Conservation (phyloP, 805 yeast species). For the Saccharomycopsis babjevae region DNA sequence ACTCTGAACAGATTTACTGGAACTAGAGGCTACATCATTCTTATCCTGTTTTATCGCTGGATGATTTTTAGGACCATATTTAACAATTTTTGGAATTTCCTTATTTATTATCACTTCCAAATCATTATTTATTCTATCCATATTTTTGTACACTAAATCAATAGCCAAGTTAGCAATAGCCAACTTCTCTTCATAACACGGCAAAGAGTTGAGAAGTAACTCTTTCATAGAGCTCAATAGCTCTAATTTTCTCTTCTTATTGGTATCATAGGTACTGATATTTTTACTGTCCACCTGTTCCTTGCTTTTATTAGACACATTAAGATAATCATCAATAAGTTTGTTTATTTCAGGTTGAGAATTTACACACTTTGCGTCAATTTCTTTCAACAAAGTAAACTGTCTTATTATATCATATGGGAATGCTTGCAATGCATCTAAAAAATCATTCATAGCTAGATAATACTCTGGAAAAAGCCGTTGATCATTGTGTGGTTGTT, state of each 20-base stretch:
- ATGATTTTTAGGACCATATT: conserved; percentile 74
- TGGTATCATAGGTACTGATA: conserved; percentile 2
- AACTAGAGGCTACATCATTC: conserved; percentile 29
- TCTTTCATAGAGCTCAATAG: conserved; percentile 8
- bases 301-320: conserved; percentile 21
- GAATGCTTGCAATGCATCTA: conserved; percentile 84
- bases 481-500: not conserved
- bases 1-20: conserved; percentile 54
- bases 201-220: conserved; percentile 40
- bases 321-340: conserved; percentile 40
- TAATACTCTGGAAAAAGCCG: conserved; percentile 3
- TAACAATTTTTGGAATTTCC: conserved; percentile 74
- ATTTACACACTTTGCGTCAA: conserved; percentile 85
- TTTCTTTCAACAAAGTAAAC: conserved; percentile 80
- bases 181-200: conserved; percentile 93
- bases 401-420: conserved; percentile 78
- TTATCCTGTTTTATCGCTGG: conserved; percentile 76
- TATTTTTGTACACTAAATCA: conserved; percentile 59
- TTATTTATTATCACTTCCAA: conserved; percentile 61
- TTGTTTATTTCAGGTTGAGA: conserved; percentile 57
- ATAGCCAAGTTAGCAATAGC: conserved; percentile 90
- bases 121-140: conserved; percentile 68
- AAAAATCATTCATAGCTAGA: conserved; percentile 60
- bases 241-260: not conserved
- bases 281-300: conserved; percentile 19